Evolutionary conservation across 345 rosid species (phyloP).

Genomic region (Streptanthus diversifolius): DNA sequence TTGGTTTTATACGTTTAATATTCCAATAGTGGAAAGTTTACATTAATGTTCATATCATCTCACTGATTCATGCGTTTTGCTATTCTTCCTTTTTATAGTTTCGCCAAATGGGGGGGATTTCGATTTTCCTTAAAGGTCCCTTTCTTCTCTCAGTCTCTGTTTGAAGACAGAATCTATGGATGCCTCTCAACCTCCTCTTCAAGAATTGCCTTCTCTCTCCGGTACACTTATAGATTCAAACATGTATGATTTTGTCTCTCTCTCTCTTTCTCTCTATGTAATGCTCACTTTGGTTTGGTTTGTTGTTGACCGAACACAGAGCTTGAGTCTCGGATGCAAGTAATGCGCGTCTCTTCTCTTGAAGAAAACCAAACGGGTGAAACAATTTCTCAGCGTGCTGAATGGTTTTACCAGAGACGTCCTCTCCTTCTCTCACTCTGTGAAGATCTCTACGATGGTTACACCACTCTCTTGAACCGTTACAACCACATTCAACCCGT

Average conservation of each 20-base stretch:
- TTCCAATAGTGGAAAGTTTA: too few species aligned
- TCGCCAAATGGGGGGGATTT: neutral
- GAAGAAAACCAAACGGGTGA: constrained; percentile 35
- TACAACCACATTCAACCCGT: constrained; percentile 5
- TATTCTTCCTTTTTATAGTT: neutral
- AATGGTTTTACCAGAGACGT: constrained; percentile 54
- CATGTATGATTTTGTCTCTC: neutral
- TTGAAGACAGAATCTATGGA: constrained; percentile 5
- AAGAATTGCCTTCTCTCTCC: constrained; percentile 15
- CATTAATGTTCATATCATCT: neutral
- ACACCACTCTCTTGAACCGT: constrained; percentile 40
- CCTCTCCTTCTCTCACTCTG: constrained; percentile 56
- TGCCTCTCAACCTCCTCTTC: constrained; percentile 12
- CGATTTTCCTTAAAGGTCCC: neutral
- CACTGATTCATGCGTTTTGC: neutral
- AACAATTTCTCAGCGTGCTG: constrained; percentile 51
- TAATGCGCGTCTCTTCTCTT: constrained; percentile 10
- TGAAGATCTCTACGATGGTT: constrained; percentile 55
- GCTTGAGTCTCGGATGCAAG: constrained; percentile 25
- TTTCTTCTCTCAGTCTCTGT: neutral
- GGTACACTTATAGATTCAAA: constrained; percentile 1
- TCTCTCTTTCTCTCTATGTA: neutral
- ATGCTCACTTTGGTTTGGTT: neutral
- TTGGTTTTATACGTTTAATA: too few species aligned
- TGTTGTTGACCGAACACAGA: neutral